Base-by-base conservation (phyloP, 148 eudicot genomes). In the Agrostemma githago region DNA sequence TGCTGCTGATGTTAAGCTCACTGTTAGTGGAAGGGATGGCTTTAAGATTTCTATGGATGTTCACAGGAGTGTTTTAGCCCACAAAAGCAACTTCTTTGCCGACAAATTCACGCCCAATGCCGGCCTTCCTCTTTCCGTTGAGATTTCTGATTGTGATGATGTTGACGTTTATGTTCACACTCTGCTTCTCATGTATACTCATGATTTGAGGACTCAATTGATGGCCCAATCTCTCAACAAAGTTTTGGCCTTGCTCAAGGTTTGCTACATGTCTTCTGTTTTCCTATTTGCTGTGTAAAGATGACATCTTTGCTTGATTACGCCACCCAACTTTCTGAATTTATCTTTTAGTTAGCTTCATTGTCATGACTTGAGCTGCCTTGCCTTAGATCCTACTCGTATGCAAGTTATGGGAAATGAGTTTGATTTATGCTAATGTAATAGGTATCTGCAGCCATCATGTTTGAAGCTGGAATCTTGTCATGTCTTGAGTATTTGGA, bases 121-220 rank as follows among this genome's bases (percentile, higher is more conserved):
- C 17, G 78, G 81, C 41, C 74, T 84, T 46, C 62, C 81, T 73
- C 92, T 86, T 78, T 84, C 90, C 11, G 94, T 94, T 61, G 97
- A 94, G 81, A 94, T 94, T 46, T 88, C 94, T 74, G 98, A 94
- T 39, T 91, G 98, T 76, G 98, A 94, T 82, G 98, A 94, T 72
- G 98, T 94, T 72, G 92, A 84, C 74, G 82, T 85, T 60, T 91
- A 94, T 79, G 91, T 94, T 68, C 93, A 94, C 79, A 79, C 90
- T 19, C 75, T 94, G 70, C 84, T 89, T 58, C 79, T 94, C 71
- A 91, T 94, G 97, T 94, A 94, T 69, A 81, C 84, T 78, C 86
- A 86, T 72, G 92, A 91, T 78, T 72, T 89, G 72, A 88, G 79
- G 87, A 82, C 74, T 79, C 86, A 74, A 81, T 79, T 94, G 80